These are phyloP conservation scores for Pistacia vera DNA, from an alignment of 345 rosid species.

Conservation along the genomic window DNA sequence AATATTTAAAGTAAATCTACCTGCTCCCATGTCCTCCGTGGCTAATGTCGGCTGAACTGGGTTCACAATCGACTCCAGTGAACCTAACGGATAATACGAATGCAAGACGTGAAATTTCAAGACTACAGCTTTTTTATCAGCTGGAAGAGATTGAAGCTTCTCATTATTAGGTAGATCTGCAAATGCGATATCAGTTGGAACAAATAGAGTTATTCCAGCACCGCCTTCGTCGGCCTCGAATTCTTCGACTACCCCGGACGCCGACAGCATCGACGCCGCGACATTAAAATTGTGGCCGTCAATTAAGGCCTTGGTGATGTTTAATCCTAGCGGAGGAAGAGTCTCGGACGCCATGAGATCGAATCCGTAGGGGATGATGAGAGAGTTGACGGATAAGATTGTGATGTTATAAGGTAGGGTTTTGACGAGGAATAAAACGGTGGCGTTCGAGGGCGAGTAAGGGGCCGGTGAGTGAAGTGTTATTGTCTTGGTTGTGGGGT, in stretches of 20 bases:
- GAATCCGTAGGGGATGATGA: conserved; percentile 66
- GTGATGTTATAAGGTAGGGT: conserved; percentile 67
- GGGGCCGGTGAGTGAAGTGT: conserved; percentile 54
- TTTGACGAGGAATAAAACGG: conserved; percentile 56
- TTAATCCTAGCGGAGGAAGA: conserved; percentile 61
- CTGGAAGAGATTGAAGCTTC: conserved; percentile 71
- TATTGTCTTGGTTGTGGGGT: conserved; percentile 46
- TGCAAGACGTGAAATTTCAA: conserved; percentile 83
- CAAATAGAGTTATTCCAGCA: conserved; percentile 88
- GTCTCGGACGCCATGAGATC: conserved; percentile 76
- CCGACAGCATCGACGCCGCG: conserved; percentile 76
- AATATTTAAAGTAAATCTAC: conserved; percentile 79
- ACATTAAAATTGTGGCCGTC: conserved; percentile 87
- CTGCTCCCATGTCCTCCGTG: conserved; percentile 78
- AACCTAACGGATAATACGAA: conserved; percentile 91
- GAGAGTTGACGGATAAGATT: conserved; percentile 61
- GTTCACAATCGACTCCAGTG: conserved; percentile 83
- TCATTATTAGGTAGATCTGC: conserved; percentile 65
- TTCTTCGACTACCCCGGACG: conserved; percentile 75
- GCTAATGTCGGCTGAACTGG: conserved; percentile 94
- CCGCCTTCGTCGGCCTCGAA: conserved; percentile 84
- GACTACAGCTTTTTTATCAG: conserved; percentile 69
- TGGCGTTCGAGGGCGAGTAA: conserved; percentile 54
- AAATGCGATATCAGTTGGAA: conserved; percentile 80
- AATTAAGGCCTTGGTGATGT: conserved; percentile 70